Evolutionary conservation across 176 grass and related monocot genomes (phyloP), one percentile per base, ranked within the genome.

Genomic region (bread wheat (Triticum aestivum)): DNA sequence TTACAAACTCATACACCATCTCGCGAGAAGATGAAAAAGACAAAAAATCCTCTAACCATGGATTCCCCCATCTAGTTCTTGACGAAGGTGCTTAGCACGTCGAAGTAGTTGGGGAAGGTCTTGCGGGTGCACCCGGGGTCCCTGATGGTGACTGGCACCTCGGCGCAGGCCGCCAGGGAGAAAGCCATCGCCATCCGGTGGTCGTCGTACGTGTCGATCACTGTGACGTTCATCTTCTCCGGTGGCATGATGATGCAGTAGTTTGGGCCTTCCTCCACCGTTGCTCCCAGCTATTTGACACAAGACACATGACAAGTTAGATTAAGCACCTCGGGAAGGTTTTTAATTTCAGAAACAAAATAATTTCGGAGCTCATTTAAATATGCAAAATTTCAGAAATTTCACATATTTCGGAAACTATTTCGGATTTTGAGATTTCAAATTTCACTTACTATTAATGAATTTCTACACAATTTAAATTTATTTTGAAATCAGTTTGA

Each of bases 101-200:
- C 92, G 32, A 99, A 96, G 80, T 99, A 99, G 88, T 99, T 83
- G 0, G 97, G 97, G 84, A 96, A 99, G 15, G 94, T 99, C 80
- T 99, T 99, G 23, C 97, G 90, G 21, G 97, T 99, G 92, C 97
- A 99, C 17, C 90, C 90, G 0, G 97, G 97, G 62, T 99, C 97
- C 20, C 88, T 92, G 74, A 96, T 94, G 0, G 90, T 99, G 14
- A 96, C 94, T 4, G 92, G 92, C 26, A 96, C 93, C 65, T 94
- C 92, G 0, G 90, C 87, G 11, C 94, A 93, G 18, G 97, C 97
- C 1, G 90, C 97, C 8, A 99, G 78, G 52, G 97, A 96, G 83
- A 99, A 94, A 32, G 92, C 92, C 94, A 99, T 99, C 11, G 90
- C 94, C 97, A 96, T 99, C 82, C 90, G 88, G 82, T 99, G 97